phyloP scores from a whole-genome alignment of 2,329 filamentous ascomycete species.

The Chaetomium globosum region DNA sequence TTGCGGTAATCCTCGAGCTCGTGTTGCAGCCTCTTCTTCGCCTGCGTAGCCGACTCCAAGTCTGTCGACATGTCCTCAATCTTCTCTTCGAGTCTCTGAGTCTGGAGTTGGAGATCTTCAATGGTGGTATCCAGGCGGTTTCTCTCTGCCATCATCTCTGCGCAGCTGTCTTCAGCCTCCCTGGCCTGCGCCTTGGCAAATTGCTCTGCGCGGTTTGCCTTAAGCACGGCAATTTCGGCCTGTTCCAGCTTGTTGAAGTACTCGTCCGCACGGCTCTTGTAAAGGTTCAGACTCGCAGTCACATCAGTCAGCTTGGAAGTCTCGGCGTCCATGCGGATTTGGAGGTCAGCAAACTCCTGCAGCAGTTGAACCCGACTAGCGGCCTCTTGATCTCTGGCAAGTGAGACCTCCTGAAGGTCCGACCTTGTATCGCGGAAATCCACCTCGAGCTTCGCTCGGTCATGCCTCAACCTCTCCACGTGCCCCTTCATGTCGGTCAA shows the following conservation, averaged over 20 bases:
- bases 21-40: conserved; percentile 92
- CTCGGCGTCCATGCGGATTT: conserved; percentile 89
- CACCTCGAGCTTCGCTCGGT: conserved; percentile 77
- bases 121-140: conserved; percentile 85
- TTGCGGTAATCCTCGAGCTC: conserved; percentile 97
- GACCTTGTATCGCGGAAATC: conserved; percentile 82
- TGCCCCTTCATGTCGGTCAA: conserved; percentile 83
- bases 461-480: conserved; percentile 83
- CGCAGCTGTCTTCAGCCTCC: conserved; percentile 89
- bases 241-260: conserved; percentile 98
- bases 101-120: conserved; percentile 87
- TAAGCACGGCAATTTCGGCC: conserved; percentile 91
- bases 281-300: conserved; percentile 78
- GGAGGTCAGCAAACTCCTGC: conserved; percentile 89
- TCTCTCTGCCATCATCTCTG: conserved; percentile 85
- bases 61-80: conserved; percentile 91
- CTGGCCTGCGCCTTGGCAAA: conserved; percentile 88
- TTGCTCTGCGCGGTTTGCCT: conserved; percentile 87
- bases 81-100: conserved; percentile 85
- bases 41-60: conserved; percentile 78
- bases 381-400: conserved; percentile 81
- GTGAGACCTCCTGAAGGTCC: conserved; percentile 78
- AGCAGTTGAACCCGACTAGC: conserved; percentile 86
- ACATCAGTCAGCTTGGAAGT: conserved; percentile 83
- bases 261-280: conserved; percentile 90